Conservation (phyloP, 2,329 filamentous ascomycete genomes). For the Calonectria pseudoreteaudii region DNA sequence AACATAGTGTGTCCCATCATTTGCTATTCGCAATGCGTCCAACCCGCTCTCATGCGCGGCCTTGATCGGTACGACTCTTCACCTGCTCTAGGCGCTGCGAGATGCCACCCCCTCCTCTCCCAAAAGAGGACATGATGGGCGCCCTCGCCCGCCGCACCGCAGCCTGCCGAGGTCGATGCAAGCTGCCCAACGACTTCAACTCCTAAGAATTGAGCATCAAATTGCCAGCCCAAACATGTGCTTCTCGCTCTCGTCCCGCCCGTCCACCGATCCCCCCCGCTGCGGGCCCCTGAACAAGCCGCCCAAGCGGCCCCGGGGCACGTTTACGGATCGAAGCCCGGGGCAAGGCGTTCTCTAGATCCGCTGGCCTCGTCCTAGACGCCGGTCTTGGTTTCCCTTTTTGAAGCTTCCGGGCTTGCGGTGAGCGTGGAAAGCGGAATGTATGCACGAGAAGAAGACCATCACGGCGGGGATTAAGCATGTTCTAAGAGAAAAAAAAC, state of each 20-base stretch:
- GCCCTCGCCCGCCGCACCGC: neutral
- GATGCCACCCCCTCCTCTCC: constrained; percentile 16
- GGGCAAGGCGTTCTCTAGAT: constrained; percentile 3
- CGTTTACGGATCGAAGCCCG: constrained; percentile 34
- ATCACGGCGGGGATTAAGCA: neutral
- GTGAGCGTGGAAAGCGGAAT: constrained; percentile 1
- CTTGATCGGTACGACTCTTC: constrained; percentile 33
- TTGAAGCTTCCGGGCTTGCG: constrained; percentile 25
- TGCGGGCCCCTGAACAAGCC: constrained; percentile 20
- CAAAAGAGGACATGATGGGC: constrained; percentile 21
- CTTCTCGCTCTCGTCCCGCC: neutral
- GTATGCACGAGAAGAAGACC: neutral
- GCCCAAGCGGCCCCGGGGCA: constrained; percentile 27
- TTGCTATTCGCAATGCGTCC: neutral
- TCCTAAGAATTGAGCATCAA: neutral
- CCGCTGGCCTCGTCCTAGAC: constrained; percentile 18
- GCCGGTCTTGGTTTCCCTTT: constrained; percentile 40
- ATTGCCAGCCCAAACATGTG: constrained; percentile 28
- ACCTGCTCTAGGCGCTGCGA: constrained; percentile 20
- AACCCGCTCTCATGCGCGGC: constrained; percentile 13
- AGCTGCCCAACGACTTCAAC: neutral
- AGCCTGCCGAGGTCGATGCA: constrained; percentile 21
- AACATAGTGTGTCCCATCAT: neutral
- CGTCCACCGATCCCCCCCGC: constrained; percentile 9
- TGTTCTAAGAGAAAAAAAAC: neutral